Base-by-base conservation (phyloP, 768 basidiomycete genomes). In the Kockovaella imperatae region DNA sequence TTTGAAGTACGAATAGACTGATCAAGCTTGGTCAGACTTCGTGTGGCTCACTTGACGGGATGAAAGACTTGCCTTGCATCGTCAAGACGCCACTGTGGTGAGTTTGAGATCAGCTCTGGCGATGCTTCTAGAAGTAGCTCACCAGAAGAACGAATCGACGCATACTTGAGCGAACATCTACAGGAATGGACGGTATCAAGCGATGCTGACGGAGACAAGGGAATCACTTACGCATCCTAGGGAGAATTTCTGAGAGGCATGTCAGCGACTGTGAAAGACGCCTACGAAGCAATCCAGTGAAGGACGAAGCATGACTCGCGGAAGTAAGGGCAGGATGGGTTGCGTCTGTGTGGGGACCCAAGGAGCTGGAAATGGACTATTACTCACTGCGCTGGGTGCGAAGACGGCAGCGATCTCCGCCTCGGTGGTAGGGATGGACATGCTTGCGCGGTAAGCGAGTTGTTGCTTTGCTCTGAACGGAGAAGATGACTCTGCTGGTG, bases 1-100 rank as follows among this genome's bases (percentile, higher is more conserved):
- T 11, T 45, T 47, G 26, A 42, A 55, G 35, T 55, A 55, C n/a
- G 34, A 32, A 26, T 38, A 34, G 5, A 55, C 51, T 52, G 36
- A 11, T 14, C 8, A 8, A 8, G 21, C 21, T 20, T 14, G 36
- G 14, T 38, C 8, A 11, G 36, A 38, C 36, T 20, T 20, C 18
- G n/a, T n/a, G n/a, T n/a, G n/a, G n/a, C n/a, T n/a, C n/a, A n/a
- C n/a, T n/a, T n/a, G n/a, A n/a, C n/a, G n/a, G n/a, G n/a, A n/a
- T n/a, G n/a, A n/a, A n/a, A 8, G 14, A 20, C 36, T 38, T 8
- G 21, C 36, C 36, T 26, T 42, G 40, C 40, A 42, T 42, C 11
- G 40, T 25, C 23, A 42, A 6, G 40, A 42, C 18, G 10, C 40
- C 40, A 11, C 40, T 42, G 25, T 11, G 24, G 10, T n/a, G n/a